These are phyloP conservation scores for Fraxinus nigra DNA, from an alignment of 305 asterid species.

Conservation along the genomic window DNA sequence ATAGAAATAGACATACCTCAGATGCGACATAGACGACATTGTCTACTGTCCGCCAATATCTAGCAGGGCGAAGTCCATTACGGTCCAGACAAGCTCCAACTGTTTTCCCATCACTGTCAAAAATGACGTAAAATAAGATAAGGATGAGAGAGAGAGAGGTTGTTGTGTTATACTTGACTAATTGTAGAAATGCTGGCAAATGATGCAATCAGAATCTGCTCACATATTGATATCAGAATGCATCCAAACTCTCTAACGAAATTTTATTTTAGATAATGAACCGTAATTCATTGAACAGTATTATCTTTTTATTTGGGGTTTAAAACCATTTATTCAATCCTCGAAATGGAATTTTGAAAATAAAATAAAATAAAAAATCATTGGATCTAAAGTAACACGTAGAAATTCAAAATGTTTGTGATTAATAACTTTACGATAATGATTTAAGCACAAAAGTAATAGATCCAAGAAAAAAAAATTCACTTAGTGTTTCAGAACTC, in stretches of 20 bases:
- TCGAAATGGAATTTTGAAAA: neutral
- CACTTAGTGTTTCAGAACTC: neutral
- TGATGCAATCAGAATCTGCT: neutral
- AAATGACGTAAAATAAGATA: constrained; percentile 16
- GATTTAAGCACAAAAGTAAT: neutral
- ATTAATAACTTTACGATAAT: neutral
- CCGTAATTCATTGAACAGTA: neutral
- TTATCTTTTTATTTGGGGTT: neutral
- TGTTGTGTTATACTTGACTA: neutral
- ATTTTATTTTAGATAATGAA: neutral
- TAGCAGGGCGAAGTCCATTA: constrained; percentile 99
- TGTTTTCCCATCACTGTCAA: constrained; percentile 91
- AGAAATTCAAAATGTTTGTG: neutral
- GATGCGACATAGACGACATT: constrained; percentile 98
- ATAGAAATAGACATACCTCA: constrained; percentile 60
- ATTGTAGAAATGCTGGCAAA: neutral
- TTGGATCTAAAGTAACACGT: neutral
- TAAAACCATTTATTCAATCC: neutral
- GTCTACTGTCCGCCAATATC: constrained; percentile 97
- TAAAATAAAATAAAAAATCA: neutral
- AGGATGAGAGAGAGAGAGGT: neutral
- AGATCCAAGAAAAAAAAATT: neutral
- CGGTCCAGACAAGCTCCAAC: constrained; percentile 99
- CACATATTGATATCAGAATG: neutral
- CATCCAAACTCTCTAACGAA: neutral